Percentiles rank a stretch among this genome's conserved stretches.
Conservation (phyloP, 1,139 yeast genomes). For the Groenewaldozyma auringiensis region DNA sequence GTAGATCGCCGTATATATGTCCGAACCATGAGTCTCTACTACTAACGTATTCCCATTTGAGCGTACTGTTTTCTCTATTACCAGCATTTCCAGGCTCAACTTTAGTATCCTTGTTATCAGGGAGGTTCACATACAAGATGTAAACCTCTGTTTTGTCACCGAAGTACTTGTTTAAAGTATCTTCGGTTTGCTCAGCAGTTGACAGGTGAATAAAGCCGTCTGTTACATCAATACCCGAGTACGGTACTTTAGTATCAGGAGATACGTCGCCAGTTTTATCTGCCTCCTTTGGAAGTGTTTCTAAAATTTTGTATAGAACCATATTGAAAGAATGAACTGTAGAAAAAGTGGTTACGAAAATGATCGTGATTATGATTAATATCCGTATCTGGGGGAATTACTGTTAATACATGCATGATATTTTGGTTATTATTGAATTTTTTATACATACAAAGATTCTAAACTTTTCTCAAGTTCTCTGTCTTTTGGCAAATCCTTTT, state of each 20-base stretch:
- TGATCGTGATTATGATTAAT: not conserved
- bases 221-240: constrained; percentile 23
- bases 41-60: constrained; percentile 27
- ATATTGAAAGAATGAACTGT: not conserved
- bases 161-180: constrained; percentile 23
- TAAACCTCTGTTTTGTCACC: constrained; percentile 17
- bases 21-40: constrained; percentile 23
- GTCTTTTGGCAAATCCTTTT: constrained; percentile 20
- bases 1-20: constrained; percentile 26
- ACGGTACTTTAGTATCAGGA: constrained; percentile 21
- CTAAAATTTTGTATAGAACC: constrained; percentile 26
- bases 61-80: constrained; percentile 19
- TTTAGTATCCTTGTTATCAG: constrained; percentile 16
- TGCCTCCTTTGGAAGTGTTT: constrained; percentile 24
- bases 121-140: constrained; percentile 22
- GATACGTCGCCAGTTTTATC: constrained; percentile 19
- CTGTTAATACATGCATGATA: not conserved
- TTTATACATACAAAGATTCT: not conserved
- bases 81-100: constrained; percentile 24
- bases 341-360: not conserved
- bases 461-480: constrained; percentile 21
- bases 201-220: constrained; percentile 29
- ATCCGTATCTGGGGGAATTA: not conserved
- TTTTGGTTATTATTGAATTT: not conserved
- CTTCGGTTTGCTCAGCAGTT: constrained; percentile 21